Conservation (phyloP, 2,329 filamentous ascomycete species). For the Colletotrichum higginsianum region DNA sequence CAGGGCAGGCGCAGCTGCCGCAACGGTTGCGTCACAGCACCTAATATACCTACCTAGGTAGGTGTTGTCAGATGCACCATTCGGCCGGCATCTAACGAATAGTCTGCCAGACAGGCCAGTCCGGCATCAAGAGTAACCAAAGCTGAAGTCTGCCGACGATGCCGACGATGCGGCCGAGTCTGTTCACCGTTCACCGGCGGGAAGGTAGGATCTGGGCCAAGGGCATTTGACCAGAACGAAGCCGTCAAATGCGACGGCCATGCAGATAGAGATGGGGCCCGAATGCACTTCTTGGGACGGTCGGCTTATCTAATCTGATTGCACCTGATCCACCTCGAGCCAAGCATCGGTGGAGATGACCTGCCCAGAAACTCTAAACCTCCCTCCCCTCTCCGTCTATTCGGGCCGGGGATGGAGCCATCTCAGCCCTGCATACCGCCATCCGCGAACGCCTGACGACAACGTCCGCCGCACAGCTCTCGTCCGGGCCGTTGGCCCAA, state of each 20-base stretch:
- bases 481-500: neutral
- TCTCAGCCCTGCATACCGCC: slow-evolving; percentile 12
- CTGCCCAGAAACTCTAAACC: slow-evolving; percentile 32
- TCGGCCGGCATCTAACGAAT: neutral
- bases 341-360: slow-evolving; percentile 28
- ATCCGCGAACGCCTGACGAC: neutral
- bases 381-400: neutral
- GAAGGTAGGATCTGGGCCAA: too few species aligned
- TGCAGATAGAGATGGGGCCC: neutral
- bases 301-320: slow-evolving; percentile 33
- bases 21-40: neutral
- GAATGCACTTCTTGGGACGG: neutral
- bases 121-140: neutral
- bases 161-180: neutral
- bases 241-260: neutral
- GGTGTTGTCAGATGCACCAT: neutral
- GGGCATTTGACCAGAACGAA: neutral
- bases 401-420: slow-evolving; percentile 11
- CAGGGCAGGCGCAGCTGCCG: neutral
- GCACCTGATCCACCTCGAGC: slow-evolving; percentile 27
- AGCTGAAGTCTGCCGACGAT: neutral
- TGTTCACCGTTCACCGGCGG: neutral
- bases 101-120: neutral
- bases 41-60: neutral
- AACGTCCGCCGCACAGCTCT: slow-evolving; percentile 1